A percentile compares a stretch with the other conserved stretches of the same genome.
Conservation (phyloP, 305 asterid species). For the Striga hermonthica region DNA sequence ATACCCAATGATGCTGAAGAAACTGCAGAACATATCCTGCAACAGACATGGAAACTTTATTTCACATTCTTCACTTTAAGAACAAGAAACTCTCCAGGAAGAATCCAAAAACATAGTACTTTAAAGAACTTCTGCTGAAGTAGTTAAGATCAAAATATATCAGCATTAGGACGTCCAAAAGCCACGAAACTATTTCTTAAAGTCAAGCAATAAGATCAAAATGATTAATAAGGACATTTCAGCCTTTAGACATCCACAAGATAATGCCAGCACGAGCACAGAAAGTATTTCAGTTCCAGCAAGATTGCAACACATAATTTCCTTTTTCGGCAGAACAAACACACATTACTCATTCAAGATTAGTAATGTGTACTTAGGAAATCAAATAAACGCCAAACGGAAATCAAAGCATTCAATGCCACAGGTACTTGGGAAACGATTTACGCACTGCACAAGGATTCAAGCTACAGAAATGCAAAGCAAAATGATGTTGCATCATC, state of each 20-base stretch:
- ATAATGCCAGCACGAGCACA: background rate
- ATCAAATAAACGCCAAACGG: background rate
- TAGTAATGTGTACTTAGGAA: background rate
- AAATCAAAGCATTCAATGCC: constrained; percentile 4
- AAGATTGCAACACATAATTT: background rate
- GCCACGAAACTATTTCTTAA: too few relatives aligned
- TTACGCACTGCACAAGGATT: too few relatives aligned
- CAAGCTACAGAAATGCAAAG: background rate
- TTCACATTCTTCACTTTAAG: constrained; percentile 18
- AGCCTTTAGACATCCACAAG: constrained; percentile 5
- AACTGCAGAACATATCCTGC: constrained; percentile 99
- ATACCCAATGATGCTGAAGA: constrained; percentile 95
- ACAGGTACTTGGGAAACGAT: too few relatives aligned
- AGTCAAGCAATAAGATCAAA: constrained; percentile 4
- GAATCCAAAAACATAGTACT: too few relatives aligned
- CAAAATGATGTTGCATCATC: constrained; percentile 11
- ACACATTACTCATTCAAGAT: background rate
- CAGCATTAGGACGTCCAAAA: too few relatives aligned
- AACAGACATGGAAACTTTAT: constrained; percentile 27
- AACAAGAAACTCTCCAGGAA: constrained; percentile 18
- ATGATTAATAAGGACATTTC: background rate
- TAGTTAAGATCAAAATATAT: too few relatives aligned
- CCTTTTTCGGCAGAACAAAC: too few relatives aligned
- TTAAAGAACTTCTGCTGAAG: constrained; percentile 8
- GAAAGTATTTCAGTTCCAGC: background rate